These are phyloP conservation scores for Elasticomyces elasticus DNA, from an alignment of 495 filamentous ascomycete genomes.

Conservation along the genomic window DNA sequence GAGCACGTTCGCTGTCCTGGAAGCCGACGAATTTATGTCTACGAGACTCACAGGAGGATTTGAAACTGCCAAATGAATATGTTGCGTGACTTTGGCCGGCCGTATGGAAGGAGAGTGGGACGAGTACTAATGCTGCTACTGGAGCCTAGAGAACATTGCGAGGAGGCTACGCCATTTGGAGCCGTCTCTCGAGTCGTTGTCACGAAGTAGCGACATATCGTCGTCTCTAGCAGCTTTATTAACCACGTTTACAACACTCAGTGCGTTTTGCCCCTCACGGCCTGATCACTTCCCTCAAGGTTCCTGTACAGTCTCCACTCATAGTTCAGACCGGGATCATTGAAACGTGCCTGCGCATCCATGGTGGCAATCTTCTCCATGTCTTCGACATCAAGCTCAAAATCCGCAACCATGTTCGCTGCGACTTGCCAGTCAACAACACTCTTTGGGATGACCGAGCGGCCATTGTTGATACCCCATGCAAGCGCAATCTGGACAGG, in stretches of 20 bases:
- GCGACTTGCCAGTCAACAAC: slow-evolving; percentile 31
- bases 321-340: slow-evolving; percentile 36
- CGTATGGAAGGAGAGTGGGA: too few species aligned
- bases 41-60: too few species aligned
- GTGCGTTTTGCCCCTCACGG: slow-evolving; percentile 6
- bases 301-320: slow-evolving; percentile 9
- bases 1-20: too few species aligned
- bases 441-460: slow-evolving; percentile 13
- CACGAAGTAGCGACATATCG: too few species aligned
- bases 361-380: slow-evolving; percentile 38
- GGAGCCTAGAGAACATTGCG: too few species aligned
- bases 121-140: too few species aligned
- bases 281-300: slow-evolving; percentile 6
- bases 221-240: too few species aligned
- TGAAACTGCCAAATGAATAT: too few species aligned
- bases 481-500: slow-evolving; percentile 7
- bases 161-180: too few species aligned
- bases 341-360: slow-evolving; percentile 46
- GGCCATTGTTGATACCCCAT: slow-evolving; percentile 10
- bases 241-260: background rate
- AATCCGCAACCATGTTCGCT: slow-evolving; percentile 44
- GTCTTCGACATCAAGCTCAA: slow-evolving; percentile 40
- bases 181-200: too few species aligned
- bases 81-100: too few species aligned
- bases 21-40: too few species aligned